phyloP scores from a whole-genome alignment of 768 basidiomycete genomes.

The Trametopsis cervina region DNA sequence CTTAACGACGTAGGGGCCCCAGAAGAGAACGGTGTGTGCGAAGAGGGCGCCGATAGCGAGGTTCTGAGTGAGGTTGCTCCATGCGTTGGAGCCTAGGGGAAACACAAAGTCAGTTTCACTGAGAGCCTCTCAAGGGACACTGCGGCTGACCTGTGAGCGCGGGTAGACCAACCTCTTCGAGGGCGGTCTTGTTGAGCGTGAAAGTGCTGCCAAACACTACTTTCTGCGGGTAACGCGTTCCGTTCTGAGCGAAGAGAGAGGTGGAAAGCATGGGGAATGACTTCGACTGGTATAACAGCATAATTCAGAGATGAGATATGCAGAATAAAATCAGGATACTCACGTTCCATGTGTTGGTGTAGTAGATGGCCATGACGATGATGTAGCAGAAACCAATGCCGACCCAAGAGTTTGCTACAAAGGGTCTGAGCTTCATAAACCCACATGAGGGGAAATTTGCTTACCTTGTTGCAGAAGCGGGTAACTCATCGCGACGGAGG shows the following conservation, averaged over 20 bases:
- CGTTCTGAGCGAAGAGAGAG: constrained; percentile 47
- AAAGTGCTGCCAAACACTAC: constrained; percentile 47
- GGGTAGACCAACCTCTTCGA: constrained; percentile 37
- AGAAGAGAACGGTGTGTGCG: constrained; percentile 50
- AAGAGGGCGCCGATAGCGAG: constrained; percentile 56
- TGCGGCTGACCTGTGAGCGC: constrained; percentile 25
- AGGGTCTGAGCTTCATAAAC: background rate
- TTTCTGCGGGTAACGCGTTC: constrained; percentile 46
- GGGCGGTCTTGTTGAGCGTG: constrained; percentile 46
- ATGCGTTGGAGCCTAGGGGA: constrained; percentile 40
- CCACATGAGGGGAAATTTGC: background rate
- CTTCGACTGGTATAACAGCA: constrained; percentile 30
- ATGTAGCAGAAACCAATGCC: constrained; percentile 48
- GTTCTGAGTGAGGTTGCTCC: constrained; percentile 41
- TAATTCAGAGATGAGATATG: background rate
- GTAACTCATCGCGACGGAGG: constrained; percentile 39
- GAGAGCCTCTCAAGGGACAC: too few relatives aligned
- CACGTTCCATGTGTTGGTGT: constrained; percentile 57
- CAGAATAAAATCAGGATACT: constrained; percentile 29
- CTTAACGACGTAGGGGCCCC: constrained; percentile 42
- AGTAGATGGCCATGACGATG: constrained; percentile 49
- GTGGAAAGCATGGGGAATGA: constrained; percentile 56
- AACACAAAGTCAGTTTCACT: background rate
- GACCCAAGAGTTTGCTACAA: constrained; percentile 48
- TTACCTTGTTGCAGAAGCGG: constrained; percentile 52